These are phyloP conservation scores for Candida koratica DNA, from an alignment of 805 yeast genomes.

Conservation along the genomic window DNA sequence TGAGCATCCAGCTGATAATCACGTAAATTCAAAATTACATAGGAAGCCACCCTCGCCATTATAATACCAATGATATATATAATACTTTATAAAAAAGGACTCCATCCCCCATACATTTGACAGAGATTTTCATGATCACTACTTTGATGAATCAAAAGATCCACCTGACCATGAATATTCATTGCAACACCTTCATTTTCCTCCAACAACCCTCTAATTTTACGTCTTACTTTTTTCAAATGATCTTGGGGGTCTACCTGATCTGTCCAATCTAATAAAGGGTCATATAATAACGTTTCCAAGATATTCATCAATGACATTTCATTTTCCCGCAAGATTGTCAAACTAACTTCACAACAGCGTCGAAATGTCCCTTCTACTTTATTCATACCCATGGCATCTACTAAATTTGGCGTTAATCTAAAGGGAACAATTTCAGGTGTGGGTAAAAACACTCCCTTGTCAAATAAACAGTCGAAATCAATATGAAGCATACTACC, in stretches of 20 bases:
- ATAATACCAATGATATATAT: background rate
- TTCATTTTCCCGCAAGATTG: conserved; percentile 71
- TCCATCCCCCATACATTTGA: conserved; percentile 95
- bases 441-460: conserved; percentile 62
- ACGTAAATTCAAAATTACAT: conserved; percentile 9
- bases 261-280: conserved; percentile 73
- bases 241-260: conserved; percentile 61
- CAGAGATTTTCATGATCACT: conserved; percentile 65
- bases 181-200: conserved; percentile 80
- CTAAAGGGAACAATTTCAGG: conserved; percentile 97
- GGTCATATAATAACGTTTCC: conserved; percentile 91
- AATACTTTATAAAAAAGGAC: conserved; percentile 28
- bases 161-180: conserved; percentile 91
- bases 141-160: conserved; percentile 80
- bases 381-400: conserved; percentile 86
- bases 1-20: background rate
- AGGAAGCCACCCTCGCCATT: conserved; percentile 20
- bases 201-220: conserved; percentile 75
- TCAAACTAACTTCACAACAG: conserved; percentile 79
- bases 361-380: conserved; percentile 87
- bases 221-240: conserved; percentile 65
- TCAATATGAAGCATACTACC: conserved; percentile 92
- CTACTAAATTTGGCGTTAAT: conserved; percentile 82
- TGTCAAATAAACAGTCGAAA: conserved; percentile 93
- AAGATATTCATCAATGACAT: conserved; percentile 82